Evolutionary conservation across 1,284 basidiomycete genomes (phyloP), one percentile per base, ranked within the genome.

Genomic region (Ustilago bromivora): DNA sequence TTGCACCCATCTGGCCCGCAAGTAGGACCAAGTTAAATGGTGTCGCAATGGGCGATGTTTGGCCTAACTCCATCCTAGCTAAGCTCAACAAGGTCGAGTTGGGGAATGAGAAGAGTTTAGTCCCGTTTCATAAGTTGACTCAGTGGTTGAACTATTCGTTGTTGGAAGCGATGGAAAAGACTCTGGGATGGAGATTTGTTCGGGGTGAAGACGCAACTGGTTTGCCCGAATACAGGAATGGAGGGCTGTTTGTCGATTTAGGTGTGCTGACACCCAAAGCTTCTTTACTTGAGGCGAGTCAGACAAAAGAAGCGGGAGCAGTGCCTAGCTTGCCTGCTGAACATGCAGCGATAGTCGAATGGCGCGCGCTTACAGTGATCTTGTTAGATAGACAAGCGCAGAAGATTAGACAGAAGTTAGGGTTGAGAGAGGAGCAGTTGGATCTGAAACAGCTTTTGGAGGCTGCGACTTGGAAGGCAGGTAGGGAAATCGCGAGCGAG

Each of bases 391-490:
- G 79, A 17, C 38, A 58, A 15, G 79, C 82, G 0, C 58, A 65
- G 2, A 63, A 54, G 1, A 77, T 83, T 36, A 55, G 81, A 8
- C 11, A 34, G 0, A 66, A 71, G 19, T 38, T 79, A 7, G 70
- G 63, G 0, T 32, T 75, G 7, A 36, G 80, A 83, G 61, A 89
- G 90, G 76, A 88, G 93, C 55, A 92, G 35, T 79, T 89, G 34
- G 90, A 90, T 0, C 90, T 97, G 12, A 92, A 94, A 0, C 96
- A 98, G 86, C 92, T 98, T 0, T 88, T 98, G 35, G 96, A 98
- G 87, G 92, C 92, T 58, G 95, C 94, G 2, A 98, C 95, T 0
- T 98, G 96, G 96, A 96, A 96, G 84, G 95, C 94, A 3, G 96
- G 85, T 6, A 40, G 86, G 93, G 94, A 96, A 87, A 94, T 98